Conservation (phyloP, 805 yeast species). For the Pachysolen tannophilus region DNA sequence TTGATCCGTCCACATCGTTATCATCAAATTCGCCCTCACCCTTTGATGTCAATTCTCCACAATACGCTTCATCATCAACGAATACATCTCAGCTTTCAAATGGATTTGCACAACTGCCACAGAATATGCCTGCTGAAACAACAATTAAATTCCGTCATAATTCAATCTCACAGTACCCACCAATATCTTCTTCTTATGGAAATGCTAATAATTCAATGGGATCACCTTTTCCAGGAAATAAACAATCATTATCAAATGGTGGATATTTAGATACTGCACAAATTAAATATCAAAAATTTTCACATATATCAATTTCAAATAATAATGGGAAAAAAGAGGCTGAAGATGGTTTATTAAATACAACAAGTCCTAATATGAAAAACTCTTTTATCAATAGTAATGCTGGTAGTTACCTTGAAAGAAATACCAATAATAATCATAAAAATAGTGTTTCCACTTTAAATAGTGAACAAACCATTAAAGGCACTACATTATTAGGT, state of each 20-base stretch:
- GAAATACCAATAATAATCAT: constrained; percentile 1
- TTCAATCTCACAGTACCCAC: constrained; percentile 39
- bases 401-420: constrained; percentile 9
- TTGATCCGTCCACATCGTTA: constrained; percentile 12
- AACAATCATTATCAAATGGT: constrained; percentile 16
- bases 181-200: no score
- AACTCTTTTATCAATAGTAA: constrained; percentile 4
- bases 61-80: constrained; percentile 8
- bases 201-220: constrained; percentile 8
- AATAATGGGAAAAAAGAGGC: neutral
- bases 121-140: no score
- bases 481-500: no score
- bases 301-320: neutral
- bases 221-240: neutral
- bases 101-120: constrained; percentile 5
- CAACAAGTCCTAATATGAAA: neutral
- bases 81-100: constrained; percentile 9
- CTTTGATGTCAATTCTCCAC: constrained; percentile 8
- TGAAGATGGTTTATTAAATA: constrained; percentile 6
- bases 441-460: constrained; percentile 5
- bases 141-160: constrained; percentile 24
- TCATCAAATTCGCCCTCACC: constrained; percentile 14
- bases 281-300: constrained; percentile 7
- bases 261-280: constrained; percentile 24
- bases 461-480: constrained; percentile 11